Percentiles rank a stretch among this genome's conserved stretches.
These are phyloP conservation scores for Candida berthetii DNA, from an alignment of 805 yeast genomes.

Conservation along the genomic window DNA sequence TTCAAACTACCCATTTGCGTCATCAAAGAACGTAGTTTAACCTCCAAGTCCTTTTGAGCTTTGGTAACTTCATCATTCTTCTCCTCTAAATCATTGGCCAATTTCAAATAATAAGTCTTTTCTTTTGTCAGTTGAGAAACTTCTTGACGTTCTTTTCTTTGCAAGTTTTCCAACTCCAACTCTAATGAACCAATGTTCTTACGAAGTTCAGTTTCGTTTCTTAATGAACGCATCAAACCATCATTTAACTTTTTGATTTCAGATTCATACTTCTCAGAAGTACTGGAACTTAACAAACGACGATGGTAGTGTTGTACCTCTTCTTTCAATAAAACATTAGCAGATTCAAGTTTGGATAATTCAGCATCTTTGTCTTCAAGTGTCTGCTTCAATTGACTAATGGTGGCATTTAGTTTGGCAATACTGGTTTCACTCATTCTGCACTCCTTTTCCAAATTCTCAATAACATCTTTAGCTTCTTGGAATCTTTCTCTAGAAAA, in stretches of 20 bases:
- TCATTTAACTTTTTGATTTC: constrained; percentile 50
- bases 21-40: constrained; percentile 36
- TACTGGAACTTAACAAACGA: constrained; percentile 32
- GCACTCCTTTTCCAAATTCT: constrained; percentile 45
- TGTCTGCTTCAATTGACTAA: constrained; percentile 46
- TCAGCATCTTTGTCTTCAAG: constrained; percentile 54
- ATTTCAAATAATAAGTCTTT: constrained; percentile 33
- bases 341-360: constrained; percentile 40
- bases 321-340: constrained; percentile 45
- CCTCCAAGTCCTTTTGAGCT: constrained; percentile 39
- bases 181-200: constrained; percentile 57
- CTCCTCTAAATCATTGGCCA: constrained; percentile 32
- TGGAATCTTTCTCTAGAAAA: constrained; percentile 43
- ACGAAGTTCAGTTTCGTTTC: constrained; percentile 59
- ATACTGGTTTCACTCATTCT: constrained; percentile 46
- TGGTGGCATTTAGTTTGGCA: constrained; percentile 43
- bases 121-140: constrained; percentile 34
- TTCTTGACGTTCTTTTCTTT: constrained; percentile 29
- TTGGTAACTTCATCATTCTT: constrained; percentile 35
- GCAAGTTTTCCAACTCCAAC: constrained; percentile 52
- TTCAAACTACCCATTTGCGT: constrained; percentile 52
- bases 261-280: constrained; percentile 36
- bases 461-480: constrained; percentile 42
- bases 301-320: constrained; percentile 48
- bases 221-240: constrained; percentile 47